phyloP scores from a whole-genome alignment of 2,329 filamentous ascomycete genomes.

The Alternaria brassicae region DNA sequence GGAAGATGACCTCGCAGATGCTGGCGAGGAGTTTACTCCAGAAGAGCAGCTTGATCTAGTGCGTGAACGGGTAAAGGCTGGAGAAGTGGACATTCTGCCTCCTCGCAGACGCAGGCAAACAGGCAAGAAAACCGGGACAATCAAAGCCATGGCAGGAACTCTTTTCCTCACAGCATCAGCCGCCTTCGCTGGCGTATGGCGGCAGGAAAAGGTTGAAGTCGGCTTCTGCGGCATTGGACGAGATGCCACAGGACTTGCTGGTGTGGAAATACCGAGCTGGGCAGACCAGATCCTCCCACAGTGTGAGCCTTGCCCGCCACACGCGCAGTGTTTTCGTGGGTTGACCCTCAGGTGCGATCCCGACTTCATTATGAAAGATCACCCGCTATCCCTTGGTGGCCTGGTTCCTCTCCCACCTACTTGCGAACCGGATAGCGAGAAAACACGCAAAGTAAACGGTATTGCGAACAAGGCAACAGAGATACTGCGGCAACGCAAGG shows the following conservation, averaged over 20 bases:
- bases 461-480: conserved; percentile 90
- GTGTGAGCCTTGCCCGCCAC: conserved; percentile 88
- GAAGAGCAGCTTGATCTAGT: conserved; percentile 81
- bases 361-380: conserved; percentile 84
- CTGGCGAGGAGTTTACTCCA: conserved; percentile 91
- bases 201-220: conserved; percentile 94
- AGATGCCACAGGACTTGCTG: conserved; percentile 63
- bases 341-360: conserved; percentile 81
- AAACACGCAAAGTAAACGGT: conserved; percentile 82
- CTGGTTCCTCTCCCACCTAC: conserved; percentile 85
- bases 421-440: conserved; percentile 94
- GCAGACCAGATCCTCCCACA: conserved; percentile 74
- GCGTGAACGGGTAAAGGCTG: conserved; percentile 68
- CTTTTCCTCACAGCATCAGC: conserved; percentile 73
- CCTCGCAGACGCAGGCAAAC: conserved; percentile 40
- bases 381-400: conserved; percentile 83
- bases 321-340: conserved; percentile 85
- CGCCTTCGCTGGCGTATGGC: conserved; percentile 81
- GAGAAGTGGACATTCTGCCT: conserved; percentile 59
- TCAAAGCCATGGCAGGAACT: conserved; percentile 72
- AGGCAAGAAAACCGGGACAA: conserved; percentile 55
- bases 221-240: conserved; percentile 88
- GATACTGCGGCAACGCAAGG: conserved; percentile 81
- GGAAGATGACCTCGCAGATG: conserved; percentile 61
- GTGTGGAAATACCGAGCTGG: conserved; percentile 75